Evolutionary conservation across 202 grass and related monocot species (phyloP).

Genomic region (Elaeis oleifera): DNA sequence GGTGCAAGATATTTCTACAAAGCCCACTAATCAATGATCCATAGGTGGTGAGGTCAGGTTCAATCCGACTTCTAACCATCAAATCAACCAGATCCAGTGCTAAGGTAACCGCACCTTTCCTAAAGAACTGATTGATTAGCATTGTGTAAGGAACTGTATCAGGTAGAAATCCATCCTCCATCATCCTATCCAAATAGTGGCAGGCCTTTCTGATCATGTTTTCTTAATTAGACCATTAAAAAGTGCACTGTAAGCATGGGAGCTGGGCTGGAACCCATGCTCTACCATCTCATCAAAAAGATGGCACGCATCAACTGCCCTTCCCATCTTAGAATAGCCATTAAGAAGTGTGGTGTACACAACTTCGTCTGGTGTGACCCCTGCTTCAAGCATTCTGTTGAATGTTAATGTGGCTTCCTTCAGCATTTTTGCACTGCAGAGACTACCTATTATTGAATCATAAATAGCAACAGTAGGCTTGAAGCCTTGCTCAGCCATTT

Average conservation of each 20-base stretch:
- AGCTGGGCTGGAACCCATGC: conserved; percentile 24
- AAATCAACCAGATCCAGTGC: conserved; percentile 25
- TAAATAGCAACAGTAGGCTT: conserved; percentile 26
- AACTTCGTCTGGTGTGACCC: conserved; percentile 27
- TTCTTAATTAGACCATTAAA: conserved; percentile 37
- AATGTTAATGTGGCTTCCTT: conserved; percentile 24
- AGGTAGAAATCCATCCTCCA: conserved; percentile 29
- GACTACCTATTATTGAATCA: conserved; percentile 27
- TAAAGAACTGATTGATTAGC: conserved; percentile 35
- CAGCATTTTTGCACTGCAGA: conserved; percentile 21
- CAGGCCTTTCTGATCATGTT: conserved; percentile 22
- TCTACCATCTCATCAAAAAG: conserved; percentile 36
- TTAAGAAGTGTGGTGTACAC: conserved; percentile 29
- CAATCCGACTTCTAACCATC: conserved; percentile 28
- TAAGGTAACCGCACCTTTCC: conserved; percentile 20
- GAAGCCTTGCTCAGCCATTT: conserved; percentile 23
- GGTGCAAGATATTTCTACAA: conserved; percentile 21
- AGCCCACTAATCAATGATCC: conserved; percentile 26
- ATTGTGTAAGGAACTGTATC: conserved; percentile 40
- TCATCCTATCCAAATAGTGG: conserved; percentile 32
- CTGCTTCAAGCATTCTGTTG: conserved; percentile 21
- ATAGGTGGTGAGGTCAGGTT: conserved; percentile 29
- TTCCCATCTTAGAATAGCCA: conserved; percentile 23
- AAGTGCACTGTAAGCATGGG: conserved; percentile 24
- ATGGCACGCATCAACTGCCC: conserved; percentile 1